These are phyloP conservation scores for Pleodorina starrii DNA, from an alignment of 139 green algal genomes.

Conservation along the genomic window DNA sequence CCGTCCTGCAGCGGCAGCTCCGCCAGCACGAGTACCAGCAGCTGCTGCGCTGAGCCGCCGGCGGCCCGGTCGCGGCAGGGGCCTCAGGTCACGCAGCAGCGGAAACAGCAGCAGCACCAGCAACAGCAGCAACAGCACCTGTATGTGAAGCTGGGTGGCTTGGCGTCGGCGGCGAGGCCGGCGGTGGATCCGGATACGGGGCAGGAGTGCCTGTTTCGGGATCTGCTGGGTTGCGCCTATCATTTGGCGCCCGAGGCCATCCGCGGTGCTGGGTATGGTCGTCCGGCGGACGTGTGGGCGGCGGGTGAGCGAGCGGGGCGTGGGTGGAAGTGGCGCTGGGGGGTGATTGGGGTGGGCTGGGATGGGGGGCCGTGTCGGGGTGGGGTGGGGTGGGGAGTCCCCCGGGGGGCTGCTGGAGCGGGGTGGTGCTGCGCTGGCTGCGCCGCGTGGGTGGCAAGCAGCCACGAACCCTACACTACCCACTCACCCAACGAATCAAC, in stretches of 20 bases:
- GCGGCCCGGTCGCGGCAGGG: background rate
- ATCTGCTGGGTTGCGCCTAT: slow-evolving; percentile 29
- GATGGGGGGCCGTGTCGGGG: background rate
- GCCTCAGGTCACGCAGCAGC: background rate
- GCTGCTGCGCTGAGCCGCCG: too few species aligned
- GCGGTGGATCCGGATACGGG: background rate
- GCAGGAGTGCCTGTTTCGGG: background rate
- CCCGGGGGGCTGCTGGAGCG: background rate
- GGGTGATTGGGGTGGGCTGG: background rate
- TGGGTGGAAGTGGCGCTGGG: background rate
- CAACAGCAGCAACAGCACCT: background rate
- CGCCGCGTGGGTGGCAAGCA: background rate
- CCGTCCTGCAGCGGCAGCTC: background rate
- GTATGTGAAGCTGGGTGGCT: background rate
- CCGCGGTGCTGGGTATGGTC: slow-evolving; percentile 11
- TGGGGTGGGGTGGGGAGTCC: background rate
- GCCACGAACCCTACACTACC: background rate
- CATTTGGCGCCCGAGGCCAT: slow-evolving; percentile 41
- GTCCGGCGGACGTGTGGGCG: slow-evolving; percentile 24
- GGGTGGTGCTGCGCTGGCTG: background rate
- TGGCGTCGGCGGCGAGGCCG: background rate
- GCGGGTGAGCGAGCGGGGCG: background rate
- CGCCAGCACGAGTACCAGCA: background rate
- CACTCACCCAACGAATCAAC: background rate
- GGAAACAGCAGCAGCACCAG: background rate